Base-by-base conservation (phyloP, 768 basidiomycete species). In the Fistulinella prunicolor region DNA sequence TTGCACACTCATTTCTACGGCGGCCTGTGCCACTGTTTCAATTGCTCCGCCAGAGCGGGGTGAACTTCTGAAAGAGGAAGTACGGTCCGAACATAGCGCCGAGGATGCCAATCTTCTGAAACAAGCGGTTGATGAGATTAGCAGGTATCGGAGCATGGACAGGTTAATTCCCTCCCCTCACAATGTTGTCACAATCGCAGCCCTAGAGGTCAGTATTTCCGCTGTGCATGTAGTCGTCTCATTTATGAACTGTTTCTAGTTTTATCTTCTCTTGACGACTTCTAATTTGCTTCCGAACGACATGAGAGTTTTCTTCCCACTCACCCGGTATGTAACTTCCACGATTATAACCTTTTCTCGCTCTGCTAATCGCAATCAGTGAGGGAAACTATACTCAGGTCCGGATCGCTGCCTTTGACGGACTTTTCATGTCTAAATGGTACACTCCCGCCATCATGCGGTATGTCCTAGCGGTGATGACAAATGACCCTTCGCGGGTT, bases 311-410 rank as follows among this genome's bases (percentile, higher is more conserved):
- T 94, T 94, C 70, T 86, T 98, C 58, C 83, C 89, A 1, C 81
- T 94, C 56, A 95, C 94, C 34, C 79, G 94, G 93, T 93, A 55
- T 40, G 81, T 66, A 37, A 42, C 44, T 26, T 20, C 23, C 30
- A 38, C 38, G 17, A 20, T 32, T 10, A n/a, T 45, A 24, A 9
- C n/a, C 13, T 43, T 36, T n/a, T 38, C 17, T 21, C 40, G 19
- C 21, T 35, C 46, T 42, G 9, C 53, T 61, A n/a, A 58, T 49
- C 38, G 38, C 30, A 46, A 50, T 22, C 55, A 94, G 94, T 21
- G 93, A 96, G 69, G 96, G 95, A 34, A 96, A 97, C 62, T 93
- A 87, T 58, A 86, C 85, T 3, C 86, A 90, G 62, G 89, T 99
- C 38, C 86, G 96, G 38, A 79, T 92, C 38, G 85, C 89, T 4